phyloP scores from a whole-genome alignment of 2,329 filamentous ascomycete species.

The Colletotrichum tanaceti region DNA sequence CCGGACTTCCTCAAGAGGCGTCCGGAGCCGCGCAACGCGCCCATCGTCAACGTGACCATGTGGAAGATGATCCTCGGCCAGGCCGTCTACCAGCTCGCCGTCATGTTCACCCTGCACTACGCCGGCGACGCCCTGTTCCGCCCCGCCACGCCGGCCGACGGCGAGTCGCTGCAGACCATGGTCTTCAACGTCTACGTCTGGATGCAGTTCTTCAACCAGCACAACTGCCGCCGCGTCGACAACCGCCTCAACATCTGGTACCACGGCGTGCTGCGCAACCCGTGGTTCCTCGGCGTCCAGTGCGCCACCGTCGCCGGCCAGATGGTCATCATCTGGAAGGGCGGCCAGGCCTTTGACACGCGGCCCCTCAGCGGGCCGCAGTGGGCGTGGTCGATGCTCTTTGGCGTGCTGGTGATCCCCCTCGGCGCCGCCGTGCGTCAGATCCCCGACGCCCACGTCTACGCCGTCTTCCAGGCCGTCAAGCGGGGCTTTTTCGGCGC shows the following conservation, averaged over 20 bases:
- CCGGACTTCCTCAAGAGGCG: conserved; percentile 49
- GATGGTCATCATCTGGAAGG: conserved; percentile 77
- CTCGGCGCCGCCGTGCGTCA: conserved; percentile 61
- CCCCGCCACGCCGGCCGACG: conserved; percentile 19
- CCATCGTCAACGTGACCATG: conserved; percentile 75
- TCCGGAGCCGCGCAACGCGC: conserved; percentile 47
- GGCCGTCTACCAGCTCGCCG: conserved; percentile 76
- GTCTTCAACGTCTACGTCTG: conserved; percentile 90
- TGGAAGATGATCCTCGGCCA: conserved; percentile 88
- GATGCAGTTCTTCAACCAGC: conserved; percentile 91
- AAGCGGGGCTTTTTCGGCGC: conserved; percentile 45
- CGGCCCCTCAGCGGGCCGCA: conserved; percentile 69
- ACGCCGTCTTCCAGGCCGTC: conserved; percentile 43
- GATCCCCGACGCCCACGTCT: conserved; percentile 58
- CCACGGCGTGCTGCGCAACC: conserved; percentile 79
- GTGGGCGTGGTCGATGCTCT: conserved; percentile 77
- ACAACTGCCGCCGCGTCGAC: conserved; percentile 84
- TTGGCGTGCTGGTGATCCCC: conserved; percentile 75
- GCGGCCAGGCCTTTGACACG: conserved; percentile 75
- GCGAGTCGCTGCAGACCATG: conserved; percentile 68
- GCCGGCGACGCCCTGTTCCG: conserved; percentile 63
- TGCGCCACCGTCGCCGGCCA: conserved; percentile 76
- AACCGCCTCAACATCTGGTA: conserved; percentile 84
- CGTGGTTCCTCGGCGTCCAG: conserved; percentile 79
- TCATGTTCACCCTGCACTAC: conserved; percentile 71